Conservation (phyloP, 768 basidiomycete species). For the Rhodotorula diobovata region DNA sequence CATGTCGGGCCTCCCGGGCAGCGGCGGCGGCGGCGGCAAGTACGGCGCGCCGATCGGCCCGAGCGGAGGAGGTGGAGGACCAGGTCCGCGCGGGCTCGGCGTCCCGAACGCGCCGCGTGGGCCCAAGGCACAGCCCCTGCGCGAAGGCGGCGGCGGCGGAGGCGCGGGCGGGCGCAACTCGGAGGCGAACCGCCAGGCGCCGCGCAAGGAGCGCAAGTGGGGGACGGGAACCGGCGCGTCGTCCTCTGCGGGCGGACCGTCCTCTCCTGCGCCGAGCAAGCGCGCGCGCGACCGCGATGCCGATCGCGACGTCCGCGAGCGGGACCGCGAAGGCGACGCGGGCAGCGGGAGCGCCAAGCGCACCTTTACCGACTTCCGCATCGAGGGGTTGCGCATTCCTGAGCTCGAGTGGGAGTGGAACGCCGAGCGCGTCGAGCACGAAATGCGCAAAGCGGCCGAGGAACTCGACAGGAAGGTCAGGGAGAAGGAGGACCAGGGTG, state of each 20-base stretch:
- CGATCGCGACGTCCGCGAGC: too few species aligned
- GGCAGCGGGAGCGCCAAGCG: constrained; percentile 51
- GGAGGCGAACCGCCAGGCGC: constrained; percentile 9
- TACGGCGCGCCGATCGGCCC: background rate
- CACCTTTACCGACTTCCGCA: constrained; percentile 97
- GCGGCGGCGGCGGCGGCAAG: background rate
- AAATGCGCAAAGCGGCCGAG: constrained; percentile 22
- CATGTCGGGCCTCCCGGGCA: background rate
- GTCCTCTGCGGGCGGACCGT: background rate
- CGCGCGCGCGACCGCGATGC: constrained; percentile 36
- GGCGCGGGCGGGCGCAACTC: background rate
- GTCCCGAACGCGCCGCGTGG: constrained; percentile 28
- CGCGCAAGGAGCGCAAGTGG: constrained; percentile 34
- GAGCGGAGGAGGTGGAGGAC: background rate
- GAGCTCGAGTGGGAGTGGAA: constrained; percentile 80
- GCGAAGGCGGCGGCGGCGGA: background rate
- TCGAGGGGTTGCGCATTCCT: constrained; percentile 79
- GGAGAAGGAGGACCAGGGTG: constrained; percentile 3
- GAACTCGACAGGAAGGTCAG: constrained; percentile 14
- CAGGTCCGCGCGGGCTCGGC: background rate
- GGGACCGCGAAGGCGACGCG: constrained; percentile 38
- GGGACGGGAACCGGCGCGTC: background rate
- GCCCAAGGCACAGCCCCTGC: constrained; percentile 8
- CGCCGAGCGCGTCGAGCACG: constrained; percentile 29
- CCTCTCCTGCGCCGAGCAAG: constrained; percentile 9